These are phyloP conservation scores for Acanthamoeba castellanii DNA, from an alignment of 208 protist species.

Conservation along the genomic window DNA sequence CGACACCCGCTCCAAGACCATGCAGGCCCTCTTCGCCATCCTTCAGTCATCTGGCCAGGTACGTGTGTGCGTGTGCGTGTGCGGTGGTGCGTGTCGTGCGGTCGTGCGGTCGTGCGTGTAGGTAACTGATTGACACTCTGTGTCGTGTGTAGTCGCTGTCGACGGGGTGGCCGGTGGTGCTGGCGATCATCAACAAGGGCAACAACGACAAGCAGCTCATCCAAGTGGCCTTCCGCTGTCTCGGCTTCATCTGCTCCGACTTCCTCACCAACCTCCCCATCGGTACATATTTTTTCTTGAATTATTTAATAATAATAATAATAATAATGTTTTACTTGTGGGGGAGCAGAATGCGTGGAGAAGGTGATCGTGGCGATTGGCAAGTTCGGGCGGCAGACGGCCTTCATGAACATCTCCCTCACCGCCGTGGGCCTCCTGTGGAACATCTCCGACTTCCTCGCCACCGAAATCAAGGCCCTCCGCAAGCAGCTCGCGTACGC, in stretches of 20 bases:
- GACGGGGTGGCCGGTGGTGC: conserved; percentile 64
- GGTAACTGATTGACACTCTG: not conserved
- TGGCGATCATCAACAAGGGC: conserved; percentile 42
- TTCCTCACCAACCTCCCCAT: conserved; percentile 73
- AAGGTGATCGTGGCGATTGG: conserved; percentile 58
- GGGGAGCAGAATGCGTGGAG: conserved; percentile 44
- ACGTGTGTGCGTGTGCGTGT: not conserved
- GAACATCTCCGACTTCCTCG: conserved; percentile 73
- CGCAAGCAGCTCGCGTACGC: conserved; percentile 64
- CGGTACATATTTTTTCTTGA: not conserved
- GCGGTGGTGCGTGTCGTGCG: not conserved
- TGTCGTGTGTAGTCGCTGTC: conserved; percentile 51
- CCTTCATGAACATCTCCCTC: conserved; percentile 74
- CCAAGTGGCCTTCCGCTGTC: conserved; percentile 68
- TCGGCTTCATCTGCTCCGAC: conserved; percentile 74
- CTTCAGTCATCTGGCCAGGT: conserved; percentile 73
- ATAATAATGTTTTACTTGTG: not conserved
- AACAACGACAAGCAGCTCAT: conserved; percentile 72
- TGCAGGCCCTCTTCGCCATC: conserved; percentile 59
- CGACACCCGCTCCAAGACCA: conserved; percentile 66
- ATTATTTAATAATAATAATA: not conserved
- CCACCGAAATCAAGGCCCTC: conserved; percentile 59
- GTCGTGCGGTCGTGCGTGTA: not conserved
- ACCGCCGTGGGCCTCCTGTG: conserved; percentile 74
- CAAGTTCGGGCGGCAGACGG: conserved; percentile 54